Base-by-base conservation (phyloP, 1,284 basidiomycete genomes). In the Peniophora sp. region DNA sequence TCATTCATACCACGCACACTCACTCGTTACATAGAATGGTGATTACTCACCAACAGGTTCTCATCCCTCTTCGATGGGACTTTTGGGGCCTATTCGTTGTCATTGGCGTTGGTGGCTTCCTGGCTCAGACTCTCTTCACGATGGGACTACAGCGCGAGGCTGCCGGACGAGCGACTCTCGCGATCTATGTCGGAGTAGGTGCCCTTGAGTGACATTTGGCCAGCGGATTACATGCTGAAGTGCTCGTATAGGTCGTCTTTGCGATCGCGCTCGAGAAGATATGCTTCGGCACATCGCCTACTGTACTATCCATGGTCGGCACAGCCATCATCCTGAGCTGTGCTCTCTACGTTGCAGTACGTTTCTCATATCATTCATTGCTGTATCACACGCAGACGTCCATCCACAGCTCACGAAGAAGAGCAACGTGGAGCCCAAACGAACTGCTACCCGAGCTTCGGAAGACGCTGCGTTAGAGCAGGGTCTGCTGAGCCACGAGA, bases 111-210 rank as follows among this genome's bases (percentile, higher is more conserved):
- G 78, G 81, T 53, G 83, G 83, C 1, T 83, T 86, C 56, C 55
- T 69, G 14, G 80, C 74, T 0, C 83, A 85, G 64, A 75, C 75
- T 2, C 67, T 84, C 3, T 60, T 85, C 32, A 81, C 81, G 0
- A 73, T 83, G 70, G 83, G 83, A 0, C 65, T 86, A 14, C 82
- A 83, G 60, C 72, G 78, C 11, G 84, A 86, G 61, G 77, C 79
- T 0, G 83, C 79, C 0, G 75, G 80, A 3, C 67, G 84, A 32
- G 83, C 77, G 0, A 70, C 77, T 0, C 73, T 85, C 64, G 82
- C 76, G 0, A 61, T 85, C 0, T 86, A 87, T 58, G 72, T 77
- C 8, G 79, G 82, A 63, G 80, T 77, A 51, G 44, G 59, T 56
- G 37, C 6, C 43, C 3, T n/a, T 2, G 3, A 46, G 22, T 24